Percentiles rank a stretch among this genome's conserved stretches.
Conservation (phyloP, 1,284 basidiomycete genomes). For the Irpex sp. region DNA sequence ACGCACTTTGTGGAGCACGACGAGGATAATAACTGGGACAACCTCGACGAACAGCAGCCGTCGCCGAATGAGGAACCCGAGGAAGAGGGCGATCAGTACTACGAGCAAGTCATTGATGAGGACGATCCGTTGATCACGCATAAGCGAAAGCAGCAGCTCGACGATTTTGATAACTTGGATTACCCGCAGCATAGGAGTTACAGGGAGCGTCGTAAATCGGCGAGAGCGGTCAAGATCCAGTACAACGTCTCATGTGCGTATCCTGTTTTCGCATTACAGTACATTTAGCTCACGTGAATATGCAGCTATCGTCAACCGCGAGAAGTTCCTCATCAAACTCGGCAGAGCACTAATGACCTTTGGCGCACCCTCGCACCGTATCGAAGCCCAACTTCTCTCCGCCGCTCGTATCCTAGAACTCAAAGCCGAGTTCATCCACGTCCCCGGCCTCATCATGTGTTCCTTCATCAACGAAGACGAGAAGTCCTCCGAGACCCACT, state of each 20-base stretch:
- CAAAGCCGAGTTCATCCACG: constrained; percentile 77
- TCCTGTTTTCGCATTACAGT: neutral
- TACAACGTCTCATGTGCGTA: constrained; percentile 65
- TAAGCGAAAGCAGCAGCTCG: constrained; percentile 33
- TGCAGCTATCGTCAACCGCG: constrained; percentile 50
- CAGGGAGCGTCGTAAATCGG: constrained; percentile 57
- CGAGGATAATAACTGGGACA: neutral
- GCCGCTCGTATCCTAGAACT: constrained; percentile 82
- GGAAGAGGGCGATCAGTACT: neutral
- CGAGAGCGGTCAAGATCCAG: constrained; percentile 59
- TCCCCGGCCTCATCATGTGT: constrained; percentile 79
- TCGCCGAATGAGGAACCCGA: neutral
- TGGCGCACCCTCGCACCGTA: constrained; percentile 70
- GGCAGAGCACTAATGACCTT: constrained; percentile 65
- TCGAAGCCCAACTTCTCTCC: constrained; percentile 66
- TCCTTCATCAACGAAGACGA: constrained; percentile 80
- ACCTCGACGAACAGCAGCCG: neutral
- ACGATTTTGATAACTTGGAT: constrained; percentile 58
- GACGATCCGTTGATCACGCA: constrained; percentile 30
- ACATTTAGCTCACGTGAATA: constrained; percentile 18
- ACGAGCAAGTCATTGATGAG: constrained; percentile 23
- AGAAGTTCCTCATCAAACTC: constrained; percentile 61
- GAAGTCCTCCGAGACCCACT: constrained; percentile 78
- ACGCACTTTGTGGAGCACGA: neutral
- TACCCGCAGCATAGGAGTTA: constrained; percentile 59